Base-by-base conservation (phyloP, 495 filamentous ascomycete species). In the Evernia prunastri region DNA sequence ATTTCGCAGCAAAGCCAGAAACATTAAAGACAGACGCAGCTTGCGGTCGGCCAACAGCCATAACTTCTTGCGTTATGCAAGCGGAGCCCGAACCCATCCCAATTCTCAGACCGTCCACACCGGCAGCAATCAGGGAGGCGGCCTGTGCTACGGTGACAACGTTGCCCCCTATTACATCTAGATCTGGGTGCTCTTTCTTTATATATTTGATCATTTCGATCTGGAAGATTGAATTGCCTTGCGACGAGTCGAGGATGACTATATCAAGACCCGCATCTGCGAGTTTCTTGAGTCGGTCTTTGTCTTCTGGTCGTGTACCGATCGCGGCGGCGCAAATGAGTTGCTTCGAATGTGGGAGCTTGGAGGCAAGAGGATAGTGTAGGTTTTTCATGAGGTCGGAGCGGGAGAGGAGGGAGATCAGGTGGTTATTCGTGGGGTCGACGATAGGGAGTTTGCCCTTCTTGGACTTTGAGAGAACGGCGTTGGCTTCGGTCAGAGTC, bases 41-140 rank as follows among this genome's bases (percentile, higher is more conserved):
- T 78, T 99, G 94, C 64, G 94, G 94, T 68, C 94, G 87, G 43
- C 94, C 94, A 49, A 97, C 91, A 60, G 94, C 94, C 94, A 99
- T 99, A 71, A 99, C 94, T 79, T 99, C 94, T 78, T 99, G 94
- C 56, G 94, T 99, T 72, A 99, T 99, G 79, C 94, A 99, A 71
- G 94, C 94, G 69, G 89, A 94, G 71, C 94, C 94, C 73, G 89
- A 93, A 69, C 94, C 94, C 94, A 99, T 99, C 74, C 94, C 94
- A 76, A 99, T 99, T 72, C 94, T 89, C 67, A 99, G 87, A 68
- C 92, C 94, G 76, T 99, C 94, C 64, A 88, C 92, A 71, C 94
- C 94, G 58, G 94, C 94, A 60, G 90, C 91, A 72, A 99, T 97
- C 66, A 99, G 77, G 66, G 82, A 74, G 40, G 94, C 94, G 68